Conservation (phyloP, 1,284 basidiomycete genomes). For the Naganishia liquefaciens region DNA sequence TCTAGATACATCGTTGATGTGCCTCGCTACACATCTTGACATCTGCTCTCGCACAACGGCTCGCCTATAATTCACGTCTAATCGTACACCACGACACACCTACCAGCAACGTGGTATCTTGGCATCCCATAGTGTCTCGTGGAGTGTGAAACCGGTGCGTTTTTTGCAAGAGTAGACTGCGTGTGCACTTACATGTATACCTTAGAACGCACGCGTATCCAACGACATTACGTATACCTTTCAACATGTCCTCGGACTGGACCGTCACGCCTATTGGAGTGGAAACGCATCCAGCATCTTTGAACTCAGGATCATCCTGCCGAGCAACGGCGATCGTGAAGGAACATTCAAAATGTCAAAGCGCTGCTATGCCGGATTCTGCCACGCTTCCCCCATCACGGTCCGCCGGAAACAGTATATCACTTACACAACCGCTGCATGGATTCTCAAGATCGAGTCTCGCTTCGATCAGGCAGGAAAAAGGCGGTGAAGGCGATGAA, state of each 20-base stretch:
- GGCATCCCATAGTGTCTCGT: too few species aligned
- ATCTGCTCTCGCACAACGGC: too few species aligned
- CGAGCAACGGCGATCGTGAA: not conserved
- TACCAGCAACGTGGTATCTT: too few species aligned
- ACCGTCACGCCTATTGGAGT: conserved; percentile 12
- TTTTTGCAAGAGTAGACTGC: too few species aligned
- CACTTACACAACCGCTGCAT: conserved; percentile 8
- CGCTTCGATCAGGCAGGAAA: conserved; percentile 3
- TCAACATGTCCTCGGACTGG: not conserved
- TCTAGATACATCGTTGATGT: too few species aligned
- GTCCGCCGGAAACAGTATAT: conserved; percentile 10
- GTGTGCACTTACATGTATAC: not conserved
- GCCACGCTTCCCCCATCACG: conserved; percentile 15
- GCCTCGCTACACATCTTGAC: too few species aligned
- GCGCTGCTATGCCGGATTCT: conserved; percentile 22
- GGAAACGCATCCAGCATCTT: conserved; percentile 8
- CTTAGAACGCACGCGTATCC: not conserved
- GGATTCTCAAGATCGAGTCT: conserved; percentile 18
- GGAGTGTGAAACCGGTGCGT: too few species aligned
- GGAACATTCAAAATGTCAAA: not conserved
- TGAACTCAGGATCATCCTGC: conserved; percentile 1
- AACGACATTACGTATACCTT: not conserved
- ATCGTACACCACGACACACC: too few species aligned
- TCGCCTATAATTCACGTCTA: too few species aligned
- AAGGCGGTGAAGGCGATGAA: not conserved